Conservation (phyloP, 345 rosid species). For the Arabis hirsuta region DNA sequence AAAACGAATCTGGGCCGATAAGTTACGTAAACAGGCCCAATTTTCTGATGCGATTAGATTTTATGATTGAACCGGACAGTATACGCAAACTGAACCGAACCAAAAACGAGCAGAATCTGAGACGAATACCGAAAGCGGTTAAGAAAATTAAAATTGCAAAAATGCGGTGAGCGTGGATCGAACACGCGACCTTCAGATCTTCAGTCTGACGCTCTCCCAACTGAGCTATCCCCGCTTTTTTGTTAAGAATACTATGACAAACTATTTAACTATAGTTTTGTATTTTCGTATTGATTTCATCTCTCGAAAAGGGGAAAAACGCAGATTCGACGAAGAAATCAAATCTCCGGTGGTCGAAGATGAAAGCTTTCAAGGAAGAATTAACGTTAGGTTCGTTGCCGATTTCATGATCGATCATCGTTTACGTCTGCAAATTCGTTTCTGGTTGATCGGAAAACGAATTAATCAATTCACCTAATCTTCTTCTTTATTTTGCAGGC, state of each 20-base stretch:
- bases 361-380: slow-evolving; percentile 44
- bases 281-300: too few relatives aligned
- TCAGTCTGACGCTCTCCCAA: slow-evolving; percentile 98
- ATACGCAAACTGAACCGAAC: too few relatives aligned
- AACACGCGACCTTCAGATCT: slow-evolving; percentile 98
- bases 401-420: not conserved
- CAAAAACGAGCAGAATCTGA: too few relatives aligned
- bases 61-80: too few relatives aligned
- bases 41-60: too few relatives aligned
- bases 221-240: slow-evolving; percentile 65
- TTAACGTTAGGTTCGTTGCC: slow-evolving; percentile 33
- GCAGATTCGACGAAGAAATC: slow-evolving; percentile 20
- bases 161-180: slow-evolving; percentile 94
- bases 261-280: accelerated
- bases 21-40: too few relatives aligned
- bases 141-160: not conserved
- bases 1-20: too few relatives aligned
- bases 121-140: not conserved
- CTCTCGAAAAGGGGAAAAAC: not conserved
- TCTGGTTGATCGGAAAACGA: not conserved
- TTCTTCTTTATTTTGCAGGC: not conserved
- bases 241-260: too few relatives aligned
- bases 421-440: slow-evolving; percentile 2
- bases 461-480: not conserved
- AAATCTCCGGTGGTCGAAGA: slow-evolving; percentile 29